These are phyloP conservation scores for Heterobasidion annosum DNA, from an alignment of 1,284 basidiomycete genomes.

Conservation along the genomic window DNA sequence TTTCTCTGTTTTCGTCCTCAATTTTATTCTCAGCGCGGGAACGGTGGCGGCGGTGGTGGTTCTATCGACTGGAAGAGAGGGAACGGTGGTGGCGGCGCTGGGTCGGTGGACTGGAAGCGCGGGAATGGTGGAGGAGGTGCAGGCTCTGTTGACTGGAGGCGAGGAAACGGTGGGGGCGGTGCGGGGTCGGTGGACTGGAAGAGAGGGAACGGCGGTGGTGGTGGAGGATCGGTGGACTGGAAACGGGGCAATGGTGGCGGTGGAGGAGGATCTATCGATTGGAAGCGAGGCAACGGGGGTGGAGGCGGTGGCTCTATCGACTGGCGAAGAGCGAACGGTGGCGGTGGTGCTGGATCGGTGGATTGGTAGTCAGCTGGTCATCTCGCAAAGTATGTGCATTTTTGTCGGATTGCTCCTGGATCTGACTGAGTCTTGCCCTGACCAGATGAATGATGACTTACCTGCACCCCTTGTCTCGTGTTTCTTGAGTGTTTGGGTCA, in stretches of 20 bases:
- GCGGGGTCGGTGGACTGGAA: neutral
- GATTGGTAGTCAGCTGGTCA: neutral
- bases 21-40: neutral
- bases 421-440: no score
- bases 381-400: neutral
- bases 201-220: neutral
- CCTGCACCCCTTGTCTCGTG: neutral
- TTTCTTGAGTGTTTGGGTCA: neutral
- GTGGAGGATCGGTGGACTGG: conserved; percentile 1
- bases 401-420: neutral
- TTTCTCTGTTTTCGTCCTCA: neutral
- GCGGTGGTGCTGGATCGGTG: neutral
- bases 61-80: conserved; percentile 1
- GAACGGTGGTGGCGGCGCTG: neutral
- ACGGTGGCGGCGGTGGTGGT: neutral
- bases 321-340: neutral
- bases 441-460: no score
- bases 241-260: neutral
- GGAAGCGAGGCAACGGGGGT: neutral
- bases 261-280: neutral
- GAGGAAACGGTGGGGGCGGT: neutral
- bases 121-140: neutral
- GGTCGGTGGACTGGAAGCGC: neutral
- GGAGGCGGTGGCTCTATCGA: neutral
- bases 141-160: neutral